Conservation (phyloP, 2,329 filamentous ascomycete species). For the Eurotiales sp. region DNA sequence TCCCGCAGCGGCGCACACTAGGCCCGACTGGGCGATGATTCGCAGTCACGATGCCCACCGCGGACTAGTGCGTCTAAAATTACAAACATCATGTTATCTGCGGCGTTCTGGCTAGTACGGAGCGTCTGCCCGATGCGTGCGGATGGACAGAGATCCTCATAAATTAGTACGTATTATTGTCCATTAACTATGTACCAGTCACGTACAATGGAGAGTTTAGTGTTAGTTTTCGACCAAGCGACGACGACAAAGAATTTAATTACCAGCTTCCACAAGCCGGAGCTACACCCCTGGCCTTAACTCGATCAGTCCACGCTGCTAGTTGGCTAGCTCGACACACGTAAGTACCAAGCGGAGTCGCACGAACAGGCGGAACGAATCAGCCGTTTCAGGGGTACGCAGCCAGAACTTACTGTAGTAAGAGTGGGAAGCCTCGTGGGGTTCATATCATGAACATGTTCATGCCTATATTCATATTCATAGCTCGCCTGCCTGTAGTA, state of each 20-base stretch:
- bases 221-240: no score
- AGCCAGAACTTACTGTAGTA: neutral
- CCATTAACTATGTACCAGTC: no score
- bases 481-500: no score
- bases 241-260: neutral
- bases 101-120: neutral
- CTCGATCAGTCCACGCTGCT: neutral
- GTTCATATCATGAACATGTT: neutral
- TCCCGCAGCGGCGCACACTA: neutral
- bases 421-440: neutral
- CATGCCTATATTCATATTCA: no score
- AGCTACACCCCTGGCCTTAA: no score
- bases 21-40: neutral
- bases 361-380: neutral
- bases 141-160: neutral
- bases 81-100: neutral
- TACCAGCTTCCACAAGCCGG: no score
- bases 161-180: no score
- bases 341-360: conserved; percentile 1
- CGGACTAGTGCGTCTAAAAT: neutral
- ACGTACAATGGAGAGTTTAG: no score
- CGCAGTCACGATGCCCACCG: neutral
- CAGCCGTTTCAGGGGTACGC: neutral
- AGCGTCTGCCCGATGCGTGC: neutral
- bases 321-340: neutral